Evolutionary conservation across 2,329 filamentous ascomycete species (phyloP).

Genomic region (Exophiala alcalophila): DNA sequence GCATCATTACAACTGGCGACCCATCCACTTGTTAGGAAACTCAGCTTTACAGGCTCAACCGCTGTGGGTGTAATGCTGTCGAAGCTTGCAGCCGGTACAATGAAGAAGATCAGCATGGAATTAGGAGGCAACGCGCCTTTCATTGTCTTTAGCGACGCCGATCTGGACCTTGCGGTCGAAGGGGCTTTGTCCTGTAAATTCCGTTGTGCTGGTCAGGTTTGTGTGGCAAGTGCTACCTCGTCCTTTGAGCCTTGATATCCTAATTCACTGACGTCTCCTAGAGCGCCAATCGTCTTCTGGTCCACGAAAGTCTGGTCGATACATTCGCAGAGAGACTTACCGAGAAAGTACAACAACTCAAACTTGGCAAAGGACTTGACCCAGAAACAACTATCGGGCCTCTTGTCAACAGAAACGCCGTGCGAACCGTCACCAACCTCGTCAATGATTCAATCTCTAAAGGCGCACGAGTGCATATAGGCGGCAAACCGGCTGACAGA

Average conservation of each 20-base stretch:
- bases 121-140: conserved; percentile 44
- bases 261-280: too few species aligned
- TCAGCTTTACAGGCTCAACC: conserved; percentile 34
- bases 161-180: conserved; percentile 33
- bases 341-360: conserved; percentile 69
- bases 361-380: conserved; percentile 70
- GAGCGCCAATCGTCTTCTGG: conserved; percentile 71
- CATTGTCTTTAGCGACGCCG: conserved; percentile 43
- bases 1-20: conserved; percentile 5
- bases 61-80: conserved; percentile 35
- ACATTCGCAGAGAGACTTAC: conserved; percentile 65
- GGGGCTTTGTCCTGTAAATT: conserved; percentile 20
- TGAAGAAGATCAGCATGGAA: conserved; percentile 45
- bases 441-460: conserved; percentile 26
- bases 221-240: conserved; percentile 64
- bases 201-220: conserved; percentile 24
- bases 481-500: conserved; percentile 50
- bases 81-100: conserved; percentile 31
- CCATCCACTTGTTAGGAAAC: conserved; percentile 28
- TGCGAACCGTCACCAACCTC: conserved; percentile 19
- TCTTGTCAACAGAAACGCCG: conserved; percentile 41
- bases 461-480: conserved; percentile 28
- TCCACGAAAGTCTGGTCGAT: conserved; percentile 75
- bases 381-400: conserved; percentile 72
- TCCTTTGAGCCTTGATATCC: conserved; percentile 42